These are phyloP conservation scores for Hemisphaericaspora subhashii DNA, from an alignment of 1,139 yeast genomes.

Conservation along the genomic window DNA sequence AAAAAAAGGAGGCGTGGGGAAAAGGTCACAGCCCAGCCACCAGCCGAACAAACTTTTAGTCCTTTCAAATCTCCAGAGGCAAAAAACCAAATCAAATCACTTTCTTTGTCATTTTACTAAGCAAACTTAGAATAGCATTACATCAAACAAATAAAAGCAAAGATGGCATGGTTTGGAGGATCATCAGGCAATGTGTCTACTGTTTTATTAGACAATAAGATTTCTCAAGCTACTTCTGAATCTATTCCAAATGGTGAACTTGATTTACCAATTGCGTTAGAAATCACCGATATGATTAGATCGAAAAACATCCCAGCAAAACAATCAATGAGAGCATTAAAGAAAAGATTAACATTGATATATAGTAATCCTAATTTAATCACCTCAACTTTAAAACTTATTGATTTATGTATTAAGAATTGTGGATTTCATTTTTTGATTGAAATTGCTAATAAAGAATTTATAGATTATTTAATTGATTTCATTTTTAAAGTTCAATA, in stretches of 20 bases:
- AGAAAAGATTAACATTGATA: constrained; percentile 65
- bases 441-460: constrained; percentile 83
- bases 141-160: neutral
- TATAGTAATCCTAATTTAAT: constrained; percentile 75
- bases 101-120: no score
- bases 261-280: constrained; percentile 77
- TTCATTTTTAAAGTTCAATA: constrained; percentile 40
- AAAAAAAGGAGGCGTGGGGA: no score
- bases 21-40: no score
- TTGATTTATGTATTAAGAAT: constrained; percentile 88
- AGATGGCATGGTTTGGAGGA: constrained; percentile 66
- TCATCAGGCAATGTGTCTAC: constrained; percentile 34
- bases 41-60: no score
- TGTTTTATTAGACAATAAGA: constrained; percentile 60
- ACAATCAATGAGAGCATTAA: constrained; percentile 81
- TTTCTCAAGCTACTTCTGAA: constrained; percentile 82
- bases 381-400: constrained; percentile 68
- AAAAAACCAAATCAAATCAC: no score
- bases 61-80: no score
- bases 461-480: constrained; percentile 69
- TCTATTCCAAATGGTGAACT: constrained; percentile 89
- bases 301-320: constrained; percentile 80
- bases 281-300: constrained; percentile 83
- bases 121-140: neutral
- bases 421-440: constrained; percentile 84